Evolutionary conservation across 768 basidiomycete genomes (phyloP).

Genomic region (Botryobasidium botryosum): DNA sequence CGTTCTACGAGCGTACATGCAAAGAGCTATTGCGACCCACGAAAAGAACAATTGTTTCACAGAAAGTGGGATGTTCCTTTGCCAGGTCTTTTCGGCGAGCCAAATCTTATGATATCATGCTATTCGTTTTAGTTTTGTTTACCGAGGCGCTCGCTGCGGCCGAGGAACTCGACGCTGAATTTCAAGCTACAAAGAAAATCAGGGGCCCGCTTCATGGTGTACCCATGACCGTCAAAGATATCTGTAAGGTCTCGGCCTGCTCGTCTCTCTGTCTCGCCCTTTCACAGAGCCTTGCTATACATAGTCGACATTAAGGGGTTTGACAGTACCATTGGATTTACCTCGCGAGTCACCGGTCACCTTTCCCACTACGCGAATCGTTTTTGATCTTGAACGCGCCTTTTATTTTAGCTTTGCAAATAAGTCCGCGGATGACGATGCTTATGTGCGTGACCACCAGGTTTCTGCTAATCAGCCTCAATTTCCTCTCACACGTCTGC

Average conservation of each 20-base stretch:
- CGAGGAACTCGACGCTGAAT: constrained; percentile 49
- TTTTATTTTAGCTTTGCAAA: constrained; percentile 27
- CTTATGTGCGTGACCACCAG: constrained; percentile 32
- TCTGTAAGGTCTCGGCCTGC: constrained; percentile 25
- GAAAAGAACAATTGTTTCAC: constrained; percentile 57
- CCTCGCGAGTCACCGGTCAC: constrained; percentile 24
- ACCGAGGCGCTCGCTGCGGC: constrained; percentile 46
- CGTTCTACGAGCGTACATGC: constrained; percentile 30
- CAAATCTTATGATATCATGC: not conserved
- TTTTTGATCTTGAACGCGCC: not conserved
- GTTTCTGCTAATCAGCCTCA: not conserved
- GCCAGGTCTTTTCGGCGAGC: not conserved
- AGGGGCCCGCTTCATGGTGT: constrained; percentile 66
- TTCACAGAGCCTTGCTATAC: constrained; percentile 2
- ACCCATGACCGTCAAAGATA: constrained; percentile 65
- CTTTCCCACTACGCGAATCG: not conserved
- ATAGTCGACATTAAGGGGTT: constrained; percentile 44
- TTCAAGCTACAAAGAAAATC: constrained; percentile 34
- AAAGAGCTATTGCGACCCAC: constrained; percentile 38
- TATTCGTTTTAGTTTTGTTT: constrained; percentile 40
- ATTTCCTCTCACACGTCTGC: not conserved
- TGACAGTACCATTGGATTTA: constrained; percentile 57
- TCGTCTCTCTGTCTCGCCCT: not conserved
- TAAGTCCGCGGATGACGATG: constrained; percentile 40
- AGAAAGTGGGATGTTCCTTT: constrained; percentile 39